Percentiles rank a stretch among this genome's conserved stretches.
phyloP scores from a whole-genome alignment of 768 basidiomycete genomes.

The Pholiota molesta region DNA sequence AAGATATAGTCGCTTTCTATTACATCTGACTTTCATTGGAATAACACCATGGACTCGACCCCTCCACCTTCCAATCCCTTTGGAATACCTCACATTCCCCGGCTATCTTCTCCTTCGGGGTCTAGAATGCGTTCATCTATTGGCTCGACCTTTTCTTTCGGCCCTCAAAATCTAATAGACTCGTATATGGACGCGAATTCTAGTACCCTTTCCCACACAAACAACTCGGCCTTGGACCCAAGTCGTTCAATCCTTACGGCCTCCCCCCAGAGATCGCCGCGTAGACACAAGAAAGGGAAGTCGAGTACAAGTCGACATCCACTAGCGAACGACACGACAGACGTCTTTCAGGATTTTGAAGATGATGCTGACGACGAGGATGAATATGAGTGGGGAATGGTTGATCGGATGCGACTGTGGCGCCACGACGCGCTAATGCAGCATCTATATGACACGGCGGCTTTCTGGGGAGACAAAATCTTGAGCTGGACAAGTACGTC shows the following conservation, averaged over 20 bases:
- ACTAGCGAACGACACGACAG: constrained; percentile 76
- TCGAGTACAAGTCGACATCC: constrained; percentile 62
- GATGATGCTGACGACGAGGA: constrained; percentile 62
- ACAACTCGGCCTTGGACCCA: constrained; percentile 69
- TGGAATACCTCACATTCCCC: constrained; percentile 49
- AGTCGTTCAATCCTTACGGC: constrained; percentile 77
- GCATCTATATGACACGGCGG: constrained; percentile 95
- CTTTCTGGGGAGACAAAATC: constrained; percentile 99
- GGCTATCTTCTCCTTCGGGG: constrained; percentile 54
- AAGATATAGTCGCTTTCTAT: too few relatives aligned
- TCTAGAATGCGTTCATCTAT: constrained; percentile 71
- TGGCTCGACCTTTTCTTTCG: constrained; percentile 83
- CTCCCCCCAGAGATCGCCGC: constrained; percentile 70
- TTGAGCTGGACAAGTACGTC: constrained; percentile 91
- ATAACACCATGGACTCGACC: constrained; percentile 41
- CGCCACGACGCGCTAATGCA: constrained; percentile 98
- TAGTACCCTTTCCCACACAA: constrained; percentile 61
- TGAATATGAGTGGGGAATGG: constrained; percentile 78
- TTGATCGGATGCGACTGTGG: constrained; percentile 97
- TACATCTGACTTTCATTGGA: too few relatives aligned
- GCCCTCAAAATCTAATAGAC: constrained; percentile 74
- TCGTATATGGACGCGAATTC: constrained; percentile 69
- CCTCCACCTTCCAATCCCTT: constrained; percentile 52
- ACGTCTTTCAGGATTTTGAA: constrained; percentile 72
- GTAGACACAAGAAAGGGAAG: constrained; percentile 56